These are phyloP conservation scores for Mycena maculata DNA, from an alignment of 768 basidiomycete species.

Conservation along the genomic window DNA sequence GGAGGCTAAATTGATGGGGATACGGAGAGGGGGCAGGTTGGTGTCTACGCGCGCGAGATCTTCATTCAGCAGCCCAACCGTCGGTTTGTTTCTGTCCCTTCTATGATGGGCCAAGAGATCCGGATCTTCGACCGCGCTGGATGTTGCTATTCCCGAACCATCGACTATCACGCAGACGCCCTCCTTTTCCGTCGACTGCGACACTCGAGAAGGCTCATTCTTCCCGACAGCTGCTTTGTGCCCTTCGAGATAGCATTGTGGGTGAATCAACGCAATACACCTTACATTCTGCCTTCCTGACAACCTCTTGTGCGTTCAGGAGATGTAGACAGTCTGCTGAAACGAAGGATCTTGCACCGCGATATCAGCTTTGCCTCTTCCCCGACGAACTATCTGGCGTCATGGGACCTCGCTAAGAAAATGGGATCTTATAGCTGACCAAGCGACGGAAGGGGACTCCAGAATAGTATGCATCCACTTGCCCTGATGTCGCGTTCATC, in stretches of 20 bases:
- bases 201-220: conserved; percentile 28
- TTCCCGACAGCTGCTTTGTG: conserved; percentile 27
- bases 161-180: conserved; percentile 37
- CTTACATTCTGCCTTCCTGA: not conserved
- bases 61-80: conserved; percentile 39
- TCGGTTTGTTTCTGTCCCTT: conserved; percentile 33
- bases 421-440: not conserved
- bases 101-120: conserved; percentile 29
- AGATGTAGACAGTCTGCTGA: conserved; percentile 24
- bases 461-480: not conserved
- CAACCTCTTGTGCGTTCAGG: conserved; percentile 20
- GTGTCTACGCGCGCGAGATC: conserved; percentile 33
- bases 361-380: conserved; percentile 38
- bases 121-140: conserved; percentile 41
- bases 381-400: not conserved
- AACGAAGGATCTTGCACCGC: conserved; percentile 38
- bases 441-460: not conserved
- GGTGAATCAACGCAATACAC: conserved; percentile 26
- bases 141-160: conserved; percentile 2
- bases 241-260: conserved; percentile 30
- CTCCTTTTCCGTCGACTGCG: conserved; percentile 28
- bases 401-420: conserved; percentile 5
- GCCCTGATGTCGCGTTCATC: not conserved
- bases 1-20: conserved; percentile 20
- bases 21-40: conserved; percentile 25